These are phyloP conservation scores for Leishmania major DNA, from an alignment of 208 protist species.

Conservation along the genomic window DNA sequence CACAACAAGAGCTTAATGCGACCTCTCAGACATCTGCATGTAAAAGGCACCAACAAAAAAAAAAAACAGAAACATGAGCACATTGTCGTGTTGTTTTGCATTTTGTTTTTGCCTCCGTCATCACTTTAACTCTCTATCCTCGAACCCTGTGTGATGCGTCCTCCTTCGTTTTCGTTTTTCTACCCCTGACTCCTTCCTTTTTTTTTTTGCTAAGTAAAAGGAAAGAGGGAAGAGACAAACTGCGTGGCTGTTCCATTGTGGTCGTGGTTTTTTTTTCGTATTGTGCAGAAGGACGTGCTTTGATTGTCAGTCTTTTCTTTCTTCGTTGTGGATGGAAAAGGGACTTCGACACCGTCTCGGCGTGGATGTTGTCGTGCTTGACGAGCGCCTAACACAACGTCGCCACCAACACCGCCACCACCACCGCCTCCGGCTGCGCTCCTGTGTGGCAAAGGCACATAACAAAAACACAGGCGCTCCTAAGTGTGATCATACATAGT, in stretches of 20 bases:
- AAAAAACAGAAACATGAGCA: background rate
- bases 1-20: background rate
- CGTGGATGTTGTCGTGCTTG: background rate
- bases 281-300: background rate
- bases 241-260: background rate
- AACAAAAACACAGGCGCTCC: background rate
- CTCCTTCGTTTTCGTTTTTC: background rate
- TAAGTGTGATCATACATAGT: background rate
- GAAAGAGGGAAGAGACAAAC: background rate
- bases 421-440: background rate
- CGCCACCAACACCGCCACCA: background rate
- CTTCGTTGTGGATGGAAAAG: background rate
- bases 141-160: background rate
- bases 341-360: background rate
- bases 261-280: background rate
- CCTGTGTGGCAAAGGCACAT: background rate
- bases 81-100: background rate
- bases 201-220: background rate
- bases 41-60: background rate
- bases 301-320: background rate
- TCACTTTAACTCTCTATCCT: background rate
- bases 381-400: background rate
- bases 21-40: background rate
- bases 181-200: background rate
- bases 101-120: background rate